Evolutionary conservation across 306 rosid species (phyloP), one percentile per base, ranked within the genome.

Genomic region (Pueraria montana): DNA sequence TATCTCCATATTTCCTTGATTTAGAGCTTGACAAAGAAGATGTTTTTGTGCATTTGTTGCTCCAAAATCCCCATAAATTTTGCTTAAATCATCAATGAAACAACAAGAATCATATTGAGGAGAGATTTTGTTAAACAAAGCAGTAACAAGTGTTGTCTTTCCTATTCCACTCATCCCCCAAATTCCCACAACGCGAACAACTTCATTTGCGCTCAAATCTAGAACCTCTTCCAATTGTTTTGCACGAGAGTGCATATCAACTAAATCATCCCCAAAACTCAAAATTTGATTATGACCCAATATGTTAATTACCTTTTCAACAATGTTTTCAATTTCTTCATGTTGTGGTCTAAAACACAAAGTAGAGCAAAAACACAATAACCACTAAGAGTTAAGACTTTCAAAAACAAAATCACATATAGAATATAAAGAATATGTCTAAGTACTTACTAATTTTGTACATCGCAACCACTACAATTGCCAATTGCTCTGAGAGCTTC

Each of bases 111-210:
- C 38, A 34, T 34, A 34, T 34, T 34, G 38, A 34, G 38, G 38
- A 34, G 38, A 34, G 38, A 34, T 34, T 34, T 34, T 34, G 4
- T 6, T 4, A 34, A 34, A 34, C 38, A 34, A 34, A 34, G 38
- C 6, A 4, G 38, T 34, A 34, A 5, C 38, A 34, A 34, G 38
- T 5, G 38, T 34, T 34, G 38, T 34, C 38, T 34, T 34, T 34
- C 38, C 38, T 34, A 34, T 4, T 34, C 38, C 80, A 13, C 72
- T 43, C 80, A 88, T 89, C 82, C 45, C 80, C 17, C 43, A 61
- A 23, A 76, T 26, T 0, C 80, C 72, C 5, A 61, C 11, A 24
- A 76, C 72, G 62, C 27, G 26, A 40, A 42, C 59, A 24, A 1
- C 59, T 2, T 76, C 45, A 23, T 40, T 1, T 3, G 85, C 40